These are phyloP conservation scores for Ustilago curta DNA, from an alignment of 1,284 basidiomycete genomes.

Conservation along the genomic window DNA sequence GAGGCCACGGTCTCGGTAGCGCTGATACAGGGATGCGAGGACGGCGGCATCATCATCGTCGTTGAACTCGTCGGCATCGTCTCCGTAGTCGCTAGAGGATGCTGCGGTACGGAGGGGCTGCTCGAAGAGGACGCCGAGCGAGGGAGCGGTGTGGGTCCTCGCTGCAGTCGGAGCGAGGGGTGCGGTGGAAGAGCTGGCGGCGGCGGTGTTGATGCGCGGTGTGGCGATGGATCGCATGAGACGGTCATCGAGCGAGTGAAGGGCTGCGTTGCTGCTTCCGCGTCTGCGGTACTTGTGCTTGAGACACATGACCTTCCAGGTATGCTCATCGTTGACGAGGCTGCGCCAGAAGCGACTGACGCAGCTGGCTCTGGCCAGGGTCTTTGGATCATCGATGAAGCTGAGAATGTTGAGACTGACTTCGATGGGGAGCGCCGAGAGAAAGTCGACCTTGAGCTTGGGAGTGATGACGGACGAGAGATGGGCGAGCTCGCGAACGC, in stretches of 20 bases:
- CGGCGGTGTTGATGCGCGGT: conserved; percentile 9
- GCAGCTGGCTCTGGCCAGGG: conserved; percentile 78
- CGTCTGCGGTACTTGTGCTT: conserved; percentile 55
- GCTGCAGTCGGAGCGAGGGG: neutral
- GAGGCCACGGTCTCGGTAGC: conserved; percentile 56
- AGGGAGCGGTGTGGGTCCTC: conserved; percentile 4
- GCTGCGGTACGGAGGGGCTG: conserved; percentile 15
- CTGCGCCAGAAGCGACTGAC: conserved; percentile 83
- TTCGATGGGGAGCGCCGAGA: conserved; percentile 84
- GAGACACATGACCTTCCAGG: conserved; percentile 86
- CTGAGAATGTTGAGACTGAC: conserved; percentile 83
- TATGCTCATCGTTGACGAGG: conserved; percentile 82
- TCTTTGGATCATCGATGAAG: conserved; percentile 84
- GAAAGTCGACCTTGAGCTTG: conserved; percentile 86
- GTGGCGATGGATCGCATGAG: conserved; percentile 33
- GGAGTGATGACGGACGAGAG: conserved; percentile 81
- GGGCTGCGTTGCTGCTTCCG: conserved; percentile 37
- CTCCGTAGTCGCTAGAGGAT: conserved; percentile 15
- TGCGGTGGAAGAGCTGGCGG: neutral
- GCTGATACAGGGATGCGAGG: conserved; percentile 53
- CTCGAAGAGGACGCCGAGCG: conserved; percentile 31
- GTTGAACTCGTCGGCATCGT: conserved; percentile 20
- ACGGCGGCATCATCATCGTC: conserved; percentile 47
- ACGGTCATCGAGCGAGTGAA: conserved; percentile 36
- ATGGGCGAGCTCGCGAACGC: conserved; percentile 81